Base-by-base conservation (phyloP, 495 filamentous ascomycete genomes). In the Podospora australis region DNA sequence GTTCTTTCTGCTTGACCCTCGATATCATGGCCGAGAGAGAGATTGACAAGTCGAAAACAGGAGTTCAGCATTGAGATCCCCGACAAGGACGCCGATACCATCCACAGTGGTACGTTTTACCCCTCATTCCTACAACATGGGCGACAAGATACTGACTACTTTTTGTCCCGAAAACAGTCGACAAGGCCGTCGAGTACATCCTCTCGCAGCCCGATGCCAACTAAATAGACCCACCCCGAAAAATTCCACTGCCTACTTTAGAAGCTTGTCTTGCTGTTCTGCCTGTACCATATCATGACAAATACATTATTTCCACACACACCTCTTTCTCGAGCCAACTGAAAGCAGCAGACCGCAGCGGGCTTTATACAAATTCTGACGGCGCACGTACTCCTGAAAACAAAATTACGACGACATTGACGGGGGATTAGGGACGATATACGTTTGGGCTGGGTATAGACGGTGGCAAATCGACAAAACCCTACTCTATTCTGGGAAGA, bases 1-100 rank as follows among this genome's bases (percentile, higher is more conserved):
- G 16, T 7, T 21, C 22, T 25, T 6, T 23, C 23, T 16, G n/a
- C 28, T 11, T 35, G 11, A 11, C 38, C 23, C 21, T 20, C 16
- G 13, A 2, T 38, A 26, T 7, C 24, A 32, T 11, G 25, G 19
- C 9, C 24, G 16, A 26, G 13, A 29, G 8, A 1, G 14, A 42
- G 20, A 47, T 16, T 16, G 7, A 22, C 44, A 17, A 46, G 19
- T 20, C 29, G 25, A 30, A 40, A 57, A 68, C 64, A 97, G 91
- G 92, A 98, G 70, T 98, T 98, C 73, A 96, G 90, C 81, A 92
- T 98, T 73, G 92, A 98, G 80, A 98, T 98, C 69, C 94, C 92
- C 55, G 92, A 98, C 72, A 97, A 96, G 78, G 91, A 96, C 63
- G 94, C 92, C 55, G 92, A 98, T 73, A 78, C 80, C 54, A 95